A percentile compares a stretch with the other conserved stretches of the same genome.
These are phyloP conservation scores for Epichloe elymi DNA, from an alignment of 2,329 filamentous ascomycete genomes.

Conservation along the genomic window DNA sequence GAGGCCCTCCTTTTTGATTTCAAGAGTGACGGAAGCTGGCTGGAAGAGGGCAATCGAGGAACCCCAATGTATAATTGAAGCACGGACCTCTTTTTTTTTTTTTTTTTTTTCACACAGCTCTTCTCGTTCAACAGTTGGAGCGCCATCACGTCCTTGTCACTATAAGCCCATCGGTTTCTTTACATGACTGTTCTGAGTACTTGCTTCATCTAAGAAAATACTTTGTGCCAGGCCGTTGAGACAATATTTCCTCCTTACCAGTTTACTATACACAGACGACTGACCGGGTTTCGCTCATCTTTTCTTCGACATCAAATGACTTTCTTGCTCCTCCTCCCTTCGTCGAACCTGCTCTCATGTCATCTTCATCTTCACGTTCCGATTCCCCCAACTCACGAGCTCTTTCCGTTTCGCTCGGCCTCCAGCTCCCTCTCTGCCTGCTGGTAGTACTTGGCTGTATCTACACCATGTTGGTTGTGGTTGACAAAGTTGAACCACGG, in stretches of 20 bases:
- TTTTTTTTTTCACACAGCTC: not conserved
- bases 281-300: not conserved
- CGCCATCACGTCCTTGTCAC: no score
- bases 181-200: not conserved
- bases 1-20: no score
- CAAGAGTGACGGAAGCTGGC: no score
- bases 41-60: no score
- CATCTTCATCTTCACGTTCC: not conserved
- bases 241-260: slow-evolving; percentile 7
- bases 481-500: slow-evolving; percentile 99
- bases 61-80: no score
- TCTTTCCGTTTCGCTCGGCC: slow-evolving; percentile 39
- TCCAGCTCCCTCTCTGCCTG: slow-evolving; percentile 91
- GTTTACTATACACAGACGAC: slow-evolving; percentile 1
- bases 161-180: no score
- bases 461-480: slow-evolving; percentile 87
- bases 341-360: not conserved
- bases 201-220: not conserved
- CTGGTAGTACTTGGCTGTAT: slow-evolving; percentile 96
- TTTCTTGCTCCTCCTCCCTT: not conserved
- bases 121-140: no score
- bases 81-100: not conserved
- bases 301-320: not conserved
- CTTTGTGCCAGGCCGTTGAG: slow-evolving; percentile 7
- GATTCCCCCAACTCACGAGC: not conserved